These are phyloP conservation scores for Chlamydomonas sp. DNA, from an alignment of 139 green algal species.

Conservation along the genomic window DNA sequence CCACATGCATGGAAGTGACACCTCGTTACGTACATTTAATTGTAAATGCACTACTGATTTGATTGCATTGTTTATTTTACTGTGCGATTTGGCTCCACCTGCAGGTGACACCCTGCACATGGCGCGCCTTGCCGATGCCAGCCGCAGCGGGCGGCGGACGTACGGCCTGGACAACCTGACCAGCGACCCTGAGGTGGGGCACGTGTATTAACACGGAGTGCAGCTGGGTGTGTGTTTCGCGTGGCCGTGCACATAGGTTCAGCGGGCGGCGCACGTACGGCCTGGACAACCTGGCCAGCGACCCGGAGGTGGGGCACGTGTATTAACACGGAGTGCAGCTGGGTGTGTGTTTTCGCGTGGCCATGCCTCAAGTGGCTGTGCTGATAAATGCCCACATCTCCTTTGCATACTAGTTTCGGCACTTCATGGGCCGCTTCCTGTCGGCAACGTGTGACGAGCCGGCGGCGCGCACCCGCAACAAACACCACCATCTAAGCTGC, in stretches of 20 bases:
- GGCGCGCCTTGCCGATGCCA: conserved; percentile 92
- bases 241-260: conserved; percentile 39
- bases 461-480: too few species aligned
- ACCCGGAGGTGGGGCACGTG: conserved; percentile 24
- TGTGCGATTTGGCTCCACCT: conserved; percentile 72
- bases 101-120: conserved; percentile 98
- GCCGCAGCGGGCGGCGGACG: conserved; percentile 60
- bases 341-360: neutral
- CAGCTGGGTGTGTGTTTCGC: neutral
- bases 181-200: conserved; percentile 39
- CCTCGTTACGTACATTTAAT: too few species aligned
- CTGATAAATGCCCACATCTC: conserved; percentile 40
- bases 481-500: too few species aligned
- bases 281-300: conserved; percentile 76
- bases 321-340: too few species aligned
- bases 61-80: too few species aligned
- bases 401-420: conserved; percentile 23
- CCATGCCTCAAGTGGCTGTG: too few species aligned
- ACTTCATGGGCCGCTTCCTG: too few species aligned
- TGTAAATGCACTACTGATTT: conserved; percentile 33
- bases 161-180: conserved; percentile 87
- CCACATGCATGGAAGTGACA: too few species aligned
- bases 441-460: too few species aligned
- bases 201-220: too few species aligned
- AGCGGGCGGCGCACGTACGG: conserved; percentile 73